Conservation (phyloP, 176 grass and related monocot species). For the Carex cristatella region DNA sequence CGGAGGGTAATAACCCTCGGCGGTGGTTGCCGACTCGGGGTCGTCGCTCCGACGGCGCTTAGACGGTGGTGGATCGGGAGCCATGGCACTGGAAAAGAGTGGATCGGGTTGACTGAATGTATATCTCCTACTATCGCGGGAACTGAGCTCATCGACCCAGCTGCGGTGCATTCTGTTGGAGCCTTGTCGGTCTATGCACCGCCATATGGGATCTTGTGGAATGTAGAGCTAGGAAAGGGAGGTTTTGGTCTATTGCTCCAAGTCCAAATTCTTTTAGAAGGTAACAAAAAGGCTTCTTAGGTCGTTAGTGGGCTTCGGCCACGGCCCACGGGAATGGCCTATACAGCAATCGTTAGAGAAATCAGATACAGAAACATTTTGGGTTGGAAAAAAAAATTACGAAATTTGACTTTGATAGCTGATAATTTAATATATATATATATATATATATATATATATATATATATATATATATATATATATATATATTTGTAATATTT, state of each 20-base stretch:
- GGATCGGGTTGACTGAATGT: not conserved
- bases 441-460: too few relatives aligned
- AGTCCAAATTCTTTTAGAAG: not conserved
- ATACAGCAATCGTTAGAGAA: not conserved
- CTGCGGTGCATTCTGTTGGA: not conserved
- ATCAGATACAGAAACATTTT: not conserved
- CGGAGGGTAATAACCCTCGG: not conserved
- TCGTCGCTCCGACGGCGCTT: constrained; percentile 11
- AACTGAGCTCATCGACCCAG: not conserved
- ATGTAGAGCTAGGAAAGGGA: not conserved
- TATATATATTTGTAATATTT: too few relatives aligned
- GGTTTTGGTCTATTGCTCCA: not conserved
- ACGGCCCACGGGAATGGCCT: too few relatives aligned
- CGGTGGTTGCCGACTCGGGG: not conserved
- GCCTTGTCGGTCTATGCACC: not conserved
- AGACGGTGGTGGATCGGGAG: constrained; percentile 3
- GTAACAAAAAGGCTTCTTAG: not conserved
- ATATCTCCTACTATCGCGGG: not conserved
- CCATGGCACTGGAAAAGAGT: not conserved
- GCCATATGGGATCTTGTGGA: not conserved
- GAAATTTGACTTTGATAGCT: too few relatives aligned
- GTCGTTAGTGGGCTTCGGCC: too few relatives aligned
- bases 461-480: too few relatives aligned
- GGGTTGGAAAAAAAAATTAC: not conserved
- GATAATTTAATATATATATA: too few relatives aligned